A percentile compares a stretch with the other conserved stretches of the same genome.
Evolutionary conservation across 139 green algal genomes (phyloP).

Genomic region (Yamagishiella unicocca): DNA sequence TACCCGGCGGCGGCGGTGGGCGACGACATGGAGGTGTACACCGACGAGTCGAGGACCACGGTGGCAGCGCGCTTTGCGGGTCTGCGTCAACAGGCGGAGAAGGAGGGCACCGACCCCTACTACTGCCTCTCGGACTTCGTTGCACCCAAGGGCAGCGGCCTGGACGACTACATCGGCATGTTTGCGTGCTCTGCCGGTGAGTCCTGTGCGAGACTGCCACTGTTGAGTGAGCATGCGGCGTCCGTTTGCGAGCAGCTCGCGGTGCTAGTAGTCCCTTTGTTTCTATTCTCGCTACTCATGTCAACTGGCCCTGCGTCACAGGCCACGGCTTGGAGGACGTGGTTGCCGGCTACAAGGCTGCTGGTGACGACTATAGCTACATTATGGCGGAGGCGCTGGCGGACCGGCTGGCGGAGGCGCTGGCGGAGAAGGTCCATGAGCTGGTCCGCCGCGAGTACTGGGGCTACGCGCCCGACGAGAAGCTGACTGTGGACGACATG

Average conservation of each 20-base stretch:
- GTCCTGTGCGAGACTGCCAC: no score
- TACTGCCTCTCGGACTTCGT: slow-evolving; percentile 97
- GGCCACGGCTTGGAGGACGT: slow-evolving; percentile 94
- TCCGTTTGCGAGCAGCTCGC: no score
- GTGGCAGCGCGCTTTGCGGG: slow-evolving; percentile 78
- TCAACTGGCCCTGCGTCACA: not conserved
- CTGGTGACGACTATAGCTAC: slow-evolving; percentile 91
- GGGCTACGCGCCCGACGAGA: slow-evolving; percentile 95
- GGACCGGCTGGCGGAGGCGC: slow-evolving; percentile 96
- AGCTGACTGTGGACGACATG: slow-evolving; percentile 91
- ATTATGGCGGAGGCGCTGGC: slow-evolving; percentile 99
- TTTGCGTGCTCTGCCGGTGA: slow-evolving; percentile 88
- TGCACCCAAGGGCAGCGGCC: slow-evolving; percentile 84
- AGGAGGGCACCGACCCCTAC: slow-evolving; percentile 87
- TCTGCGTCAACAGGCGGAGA: slow-evolving; percentile 92
- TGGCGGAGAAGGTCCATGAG: slow-evolving; percentile 97
- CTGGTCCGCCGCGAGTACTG: slow-evolving; percentile 91
- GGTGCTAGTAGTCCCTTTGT: no score
- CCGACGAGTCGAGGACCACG: slow-evolving; percentile 73
- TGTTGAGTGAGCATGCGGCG: no score
- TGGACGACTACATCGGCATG: slow-evolving; percentile 96
- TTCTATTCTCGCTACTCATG: no score
- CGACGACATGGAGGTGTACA: slow-evolving; percentile 94
- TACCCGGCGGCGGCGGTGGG: slow-evolving; percentile 93
- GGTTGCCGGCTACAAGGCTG: slow-evolving; percentile 80